Conservation (phyloP, 2,329 filamentous ascomycete genomes). For the Fusarium graminum region DNA sequence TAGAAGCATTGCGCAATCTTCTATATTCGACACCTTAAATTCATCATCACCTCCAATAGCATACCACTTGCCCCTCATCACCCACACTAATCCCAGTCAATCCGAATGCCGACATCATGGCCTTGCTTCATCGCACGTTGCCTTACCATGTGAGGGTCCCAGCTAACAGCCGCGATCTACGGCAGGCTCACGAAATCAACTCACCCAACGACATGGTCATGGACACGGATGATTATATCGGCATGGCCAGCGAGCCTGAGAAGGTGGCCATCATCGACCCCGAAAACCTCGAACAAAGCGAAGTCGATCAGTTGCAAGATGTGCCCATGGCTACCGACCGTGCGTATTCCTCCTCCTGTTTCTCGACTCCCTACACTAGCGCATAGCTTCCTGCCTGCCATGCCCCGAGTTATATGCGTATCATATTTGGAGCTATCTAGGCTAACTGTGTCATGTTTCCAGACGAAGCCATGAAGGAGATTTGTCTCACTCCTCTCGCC, state of each 20-base stretch:
- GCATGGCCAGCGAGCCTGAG: constrained; percentile 63
- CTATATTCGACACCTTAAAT: constrained; percentile 24
- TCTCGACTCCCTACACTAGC: constrained; percentile 6
- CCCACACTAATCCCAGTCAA: constrained; percentile 34
- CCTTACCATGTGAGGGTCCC: constrained; percentile 32
- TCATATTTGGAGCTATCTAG: constrained; percentile 4
- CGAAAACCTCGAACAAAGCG: constrained; percentile 62
- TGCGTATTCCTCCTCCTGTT: constrained; percentile 54
- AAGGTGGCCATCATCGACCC: constrained; percentile 68
- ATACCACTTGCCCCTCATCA: constrained; percentile 35
- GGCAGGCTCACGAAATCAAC: constrained; percentile 66
- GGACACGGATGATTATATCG: constrained; percentile 67
- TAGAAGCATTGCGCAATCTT: constrained; percentile 28
- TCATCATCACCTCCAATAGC: constrained; percentile 33
- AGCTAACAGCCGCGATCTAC: constrained; percentile 46
- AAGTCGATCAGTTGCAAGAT: constrained; percentile 62
- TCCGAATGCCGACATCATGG: constrained; percentile 46
- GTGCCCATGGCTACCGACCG: constrained; percentile 66
- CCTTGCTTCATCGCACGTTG: constrained; percentile 32
- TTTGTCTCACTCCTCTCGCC: constrained; percentile 77
- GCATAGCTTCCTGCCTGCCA: constrained; percentile 5
- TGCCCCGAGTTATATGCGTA: constrained; percentile 1
- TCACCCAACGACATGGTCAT: constrained; percentile 70
- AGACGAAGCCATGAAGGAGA: constrained; percentile 89
- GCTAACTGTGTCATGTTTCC: constrained; percentile 41